Conservation (phyloP, 1,284 basidiomycete genomes). For the Ceratobasidium sp. region DNA sequence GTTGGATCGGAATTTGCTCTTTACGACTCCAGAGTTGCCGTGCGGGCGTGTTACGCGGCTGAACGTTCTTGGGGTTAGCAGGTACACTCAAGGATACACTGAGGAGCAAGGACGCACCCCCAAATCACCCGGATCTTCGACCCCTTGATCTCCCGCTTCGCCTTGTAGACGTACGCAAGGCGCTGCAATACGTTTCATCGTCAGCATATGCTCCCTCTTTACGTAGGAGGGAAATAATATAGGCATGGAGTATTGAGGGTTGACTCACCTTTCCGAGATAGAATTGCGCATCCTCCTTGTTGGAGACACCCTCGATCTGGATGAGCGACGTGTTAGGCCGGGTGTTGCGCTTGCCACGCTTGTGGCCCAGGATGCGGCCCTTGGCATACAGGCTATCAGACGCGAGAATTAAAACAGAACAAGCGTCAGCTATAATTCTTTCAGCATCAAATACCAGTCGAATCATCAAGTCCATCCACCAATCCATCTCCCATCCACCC, state of each 20-base stretch:
- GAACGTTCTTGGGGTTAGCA: constrained; percentile 9
- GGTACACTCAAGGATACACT: neutral
- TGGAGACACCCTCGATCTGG: constrained; percentile 97
- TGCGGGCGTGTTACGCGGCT: constrained; percentile 93
- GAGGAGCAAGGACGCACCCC: constrained; percentile 71
- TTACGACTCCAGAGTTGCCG: constrained; percentile 96
- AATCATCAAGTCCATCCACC: constrained; percentile 29
- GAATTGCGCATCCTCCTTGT: constrained; percentile 95
- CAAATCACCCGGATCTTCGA: constrained; percentile 97
- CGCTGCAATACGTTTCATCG: constrained; percentile 67
- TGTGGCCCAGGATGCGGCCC: constrained; percentile 98
- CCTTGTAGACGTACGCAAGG: constrained; percentile 97
- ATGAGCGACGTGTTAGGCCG: constrained; percentile 96
- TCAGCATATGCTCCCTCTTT: neutral
- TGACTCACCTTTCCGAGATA: constrained; percentile 95
- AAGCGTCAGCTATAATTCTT: constrained; percentile 1
- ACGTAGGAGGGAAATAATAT: neutral
- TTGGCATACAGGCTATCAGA: constrained; percentile 89
- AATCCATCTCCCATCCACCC: constrained; percentile 26
- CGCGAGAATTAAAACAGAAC: constrained; percentile 3
- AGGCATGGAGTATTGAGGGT: neutral
- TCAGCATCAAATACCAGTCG: constrained; percentile 15
- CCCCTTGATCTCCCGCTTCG: constrained; percentile 92
- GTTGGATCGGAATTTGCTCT: constrained; percentile 97
- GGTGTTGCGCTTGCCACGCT: constrained; percentile 97